Evolutionary conservation across 106 monocot species (phyloP), one percentile per base, ranked within the genome.

Genomic region (Narthecium ossifragum): DNA sequence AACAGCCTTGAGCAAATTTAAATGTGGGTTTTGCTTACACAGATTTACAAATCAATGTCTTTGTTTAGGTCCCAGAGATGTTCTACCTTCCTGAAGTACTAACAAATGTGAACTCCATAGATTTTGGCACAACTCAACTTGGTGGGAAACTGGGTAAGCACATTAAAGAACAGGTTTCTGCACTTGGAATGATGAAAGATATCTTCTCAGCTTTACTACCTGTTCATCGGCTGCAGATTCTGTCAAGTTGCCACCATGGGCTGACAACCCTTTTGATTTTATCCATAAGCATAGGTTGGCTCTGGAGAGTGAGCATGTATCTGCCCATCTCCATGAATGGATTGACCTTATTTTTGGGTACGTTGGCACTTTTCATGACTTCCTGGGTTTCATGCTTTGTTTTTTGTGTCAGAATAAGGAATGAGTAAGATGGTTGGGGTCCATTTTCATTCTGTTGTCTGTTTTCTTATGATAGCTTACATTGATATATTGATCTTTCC

Each of bases 261-360:
- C 98, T 57, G 72, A 82, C 26, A 84, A 60, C 67, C 74, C 91
- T 54, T 69, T 91, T 63, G 98, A 98, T 77, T 98, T 98, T 63
- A 80, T 98, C 61, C 79, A 88, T 70, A 91, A 91, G 62, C 91
- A 98, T 76, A 81, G 81, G 4, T 70, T 65, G 59, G 98, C 98
- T 60, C 84, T 98, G 69, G 98, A 98, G 73, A 98, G 98, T 70
- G 98, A 91, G 68, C 77, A 98, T 65, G 91, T 87, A 26, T 98
- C 98, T 53, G 75, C 73, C 49, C 98, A 98, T 81, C 68, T 98
- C 48, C 84, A 98, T 70, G 87, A 98, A 59, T 98, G 98, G 98
- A 91, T 98, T 38, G 98, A 98, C 58, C 81, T 98, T 54, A 88
- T 91, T 75, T 98, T 98, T 73, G 98, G 98, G 98, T 98, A 88